Percentiles rank a stretch among this genome's conserved stretches.
phyloP scores from a whole-genome alignment of 129 eudicot species.

The Oenanthe sinensis region DNA sequence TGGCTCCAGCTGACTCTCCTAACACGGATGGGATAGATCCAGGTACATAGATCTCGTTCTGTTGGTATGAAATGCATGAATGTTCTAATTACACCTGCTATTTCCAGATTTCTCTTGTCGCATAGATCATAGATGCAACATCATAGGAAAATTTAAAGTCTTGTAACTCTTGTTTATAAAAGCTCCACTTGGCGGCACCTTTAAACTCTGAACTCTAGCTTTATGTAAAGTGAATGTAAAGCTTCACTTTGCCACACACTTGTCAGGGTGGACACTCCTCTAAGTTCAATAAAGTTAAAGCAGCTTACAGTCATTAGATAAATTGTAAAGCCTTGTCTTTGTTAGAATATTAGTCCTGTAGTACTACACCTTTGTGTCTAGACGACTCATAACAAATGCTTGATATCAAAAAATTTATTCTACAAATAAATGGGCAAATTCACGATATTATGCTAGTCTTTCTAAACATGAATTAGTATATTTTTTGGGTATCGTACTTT shows the following conservation, averaged over 20 bases:
- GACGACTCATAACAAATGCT: not conserved
- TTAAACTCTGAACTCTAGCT: not conserved
- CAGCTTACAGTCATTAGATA: not conserved
- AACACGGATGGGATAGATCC: slow-evolving; percentile 99
- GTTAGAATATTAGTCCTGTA: not conserved
- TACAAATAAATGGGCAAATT: not conserved
- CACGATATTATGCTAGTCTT: not conserved
- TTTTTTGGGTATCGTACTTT: no score
- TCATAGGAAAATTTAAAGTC: not conserved
- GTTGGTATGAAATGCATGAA: not conserved
- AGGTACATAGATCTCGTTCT: slow-evolving; percentile 33
- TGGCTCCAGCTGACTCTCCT: slow-evolving; percentile 90
- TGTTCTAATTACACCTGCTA: not conserved
- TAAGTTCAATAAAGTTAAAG: not conserved
- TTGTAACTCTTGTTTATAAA: not conserved
- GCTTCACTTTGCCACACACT: not conserved
- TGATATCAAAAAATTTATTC: not conserved
- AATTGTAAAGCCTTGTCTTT: not conserved
- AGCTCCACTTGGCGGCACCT: not conserved
- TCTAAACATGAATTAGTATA: not conserved
- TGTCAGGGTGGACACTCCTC: not conserved
- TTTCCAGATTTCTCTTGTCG: not conserved
- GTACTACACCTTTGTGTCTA: not conserved
- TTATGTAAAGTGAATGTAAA: no score
- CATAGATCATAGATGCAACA: not conserved